Conservation (phyloP, 2,329 filamentous ascomycete genomes). For the Botrytis galanthina region DNA sequence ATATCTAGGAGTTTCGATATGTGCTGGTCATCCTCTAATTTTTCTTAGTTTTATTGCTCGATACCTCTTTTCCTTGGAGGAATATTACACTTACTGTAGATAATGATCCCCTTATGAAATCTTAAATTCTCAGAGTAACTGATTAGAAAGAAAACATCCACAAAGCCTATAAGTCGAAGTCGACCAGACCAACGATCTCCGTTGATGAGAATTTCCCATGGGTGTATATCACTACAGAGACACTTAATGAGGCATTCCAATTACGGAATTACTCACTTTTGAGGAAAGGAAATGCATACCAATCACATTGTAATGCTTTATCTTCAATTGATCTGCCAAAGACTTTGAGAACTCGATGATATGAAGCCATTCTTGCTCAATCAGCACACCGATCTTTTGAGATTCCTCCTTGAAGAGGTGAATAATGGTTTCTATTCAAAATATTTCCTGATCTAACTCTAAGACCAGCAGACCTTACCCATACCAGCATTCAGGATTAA, state of each 20-base stretch:
- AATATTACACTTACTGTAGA: constrained; percentile 18
- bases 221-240: constrained; percentile 37
- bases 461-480: neutral
- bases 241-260: neutral
- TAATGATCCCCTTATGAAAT: constrained; percentile 37
- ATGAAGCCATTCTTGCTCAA: constrained; percentile 36
- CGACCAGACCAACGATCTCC: constrained; percentile 38
- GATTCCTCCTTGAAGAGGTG: neutral
- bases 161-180: constrained; percentile 40
- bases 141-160: constrained; percentile 40
- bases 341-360: constrained; percentile 38
- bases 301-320: constrained; percentile 38
- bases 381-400: neutral
- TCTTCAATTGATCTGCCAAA: constrained; percentile 38
- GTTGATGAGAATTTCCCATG: constrained; percentile 40
- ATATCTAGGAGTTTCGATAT: constrained; percentile 19
- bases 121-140: constrained; percentile 38
- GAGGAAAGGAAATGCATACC: constrained; percentile 25
- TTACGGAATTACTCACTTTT: neutral
- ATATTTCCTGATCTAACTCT: accelerated
- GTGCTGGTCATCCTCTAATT: constrained; percentile 22
- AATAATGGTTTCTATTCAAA: neutral
- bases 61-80: neutral
- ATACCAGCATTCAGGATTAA: neutral
- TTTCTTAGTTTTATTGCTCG: neutral